Evolutionary conservation across 345 rosid genomes (phyloP).

Genomic region (Anacardium occidentale): DNA sequence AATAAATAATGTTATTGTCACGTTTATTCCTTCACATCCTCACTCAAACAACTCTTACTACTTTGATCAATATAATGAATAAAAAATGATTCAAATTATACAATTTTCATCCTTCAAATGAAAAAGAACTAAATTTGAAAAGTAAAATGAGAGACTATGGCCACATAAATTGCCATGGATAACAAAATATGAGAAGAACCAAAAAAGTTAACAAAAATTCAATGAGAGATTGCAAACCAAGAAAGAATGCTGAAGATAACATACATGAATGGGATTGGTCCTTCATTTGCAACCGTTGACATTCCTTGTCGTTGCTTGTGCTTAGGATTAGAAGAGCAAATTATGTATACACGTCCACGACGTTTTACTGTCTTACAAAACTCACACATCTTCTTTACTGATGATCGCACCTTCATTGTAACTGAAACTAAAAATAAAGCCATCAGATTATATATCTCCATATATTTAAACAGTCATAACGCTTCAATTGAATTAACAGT

Average conservation of each 20-base stretch:
- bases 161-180: background rate
- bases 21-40: too few species aligned
- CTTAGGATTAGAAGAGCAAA: conserved; percentile 74
- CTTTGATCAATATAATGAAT: too few species aligned
- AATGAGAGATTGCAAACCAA: background rate
- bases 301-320: conserved; percentile 92
- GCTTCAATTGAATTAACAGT: background rate
- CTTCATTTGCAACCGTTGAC: conserved; percentile 51
- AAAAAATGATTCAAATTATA: too few species aligned
- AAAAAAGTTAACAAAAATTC: background rate
- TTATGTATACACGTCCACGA: conserved; percentile 76
- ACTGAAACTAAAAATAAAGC: conserved; percentile 22
- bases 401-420: conserved; percentile 86
- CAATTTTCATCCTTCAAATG: too few species aligned
- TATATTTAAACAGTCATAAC: background rate
- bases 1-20: too few species aligned
- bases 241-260: conserved; percentile 17
- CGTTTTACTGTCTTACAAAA: conserved; percentile 84
- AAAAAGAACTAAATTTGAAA: too few species aligned
- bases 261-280: conserved; percentile 36
- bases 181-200: background rate
- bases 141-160: too few species aligned
- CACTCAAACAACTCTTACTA: too few species aligned
- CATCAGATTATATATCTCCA: background rate
- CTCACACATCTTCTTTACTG: conserved; percentile 96